Evolutionary conservation across 176 grass and related monocot genomes (phyloP).

Genomic region (Rhynchospora breviuscula): DNA sequence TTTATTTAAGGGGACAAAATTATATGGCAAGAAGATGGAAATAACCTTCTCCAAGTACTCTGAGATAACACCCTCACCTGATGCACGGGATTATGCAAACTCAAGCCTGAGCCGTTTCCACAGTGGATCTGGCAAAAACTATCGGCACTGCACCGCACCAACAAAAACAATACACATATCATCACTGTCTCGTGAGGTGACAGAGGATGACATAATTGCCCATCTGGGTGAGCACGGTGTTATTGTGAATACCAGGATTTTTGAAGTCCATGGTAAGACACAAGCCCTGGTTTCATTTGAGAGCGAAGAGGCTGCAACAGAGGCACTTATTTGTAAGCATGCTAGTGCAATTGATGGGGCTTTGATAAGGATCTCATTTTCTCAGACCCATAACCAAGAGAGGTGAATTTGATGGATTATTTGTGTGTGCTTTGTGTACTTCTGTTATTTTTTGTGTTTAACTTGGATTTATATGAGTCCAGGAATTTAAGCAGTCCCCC

Average conservation of each 20-base stretch:
- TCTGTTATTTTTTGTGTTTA: not conserved
- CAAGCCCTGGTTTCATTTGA: constrained; percentile 76
- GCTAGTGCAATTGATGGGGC: constrained; percentile 60
- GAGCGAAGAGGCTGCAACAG: constrained; percentile 59
- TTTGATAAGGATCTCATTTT: constrained; percentile 82
- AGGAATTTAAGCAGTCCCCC: not conserved
- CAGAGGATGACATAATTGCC: constrained; percentile 45
- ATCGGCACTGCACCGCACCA: constrained; percentile 75
- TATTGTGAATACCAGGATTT: constrained; percentile 68
- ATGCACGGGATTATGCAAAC: constrained; percentile 56
- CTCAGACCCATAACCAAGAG: constrained; percentile 64
- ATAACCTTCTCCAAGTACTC: constrained; percentile 85
- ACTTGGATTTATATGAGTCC: not conserved
- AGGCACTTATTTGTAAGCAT: constrained; percentile 85
- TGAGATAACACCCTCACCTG: constrained; percentile 61
- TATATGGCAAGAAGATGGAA: constrained; percentile 82
- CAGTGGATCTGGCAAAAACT: constrained; percentile 82
- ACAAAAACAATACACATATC: constrained; percentile 96
- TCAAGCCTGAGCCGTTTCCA: constrained; percentile 81
- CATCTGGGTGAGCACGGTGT: constrained; percentile 69
- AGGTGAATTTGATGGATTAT: not conserved
- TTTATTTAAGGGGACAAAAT: constrained; percentile 42
- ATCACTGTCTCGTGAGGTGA: constrained; percentile 68
- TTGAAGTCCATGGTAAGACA: constrained; percentile 81
- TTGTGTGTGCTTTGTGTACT: not conserved